Evolutionary conservation across 2,329 filamentous ascomycete species (phyloP), one percentile per base, ranked within the genome.

Genomic region (Cladosporium cucumerinum): DNA sequence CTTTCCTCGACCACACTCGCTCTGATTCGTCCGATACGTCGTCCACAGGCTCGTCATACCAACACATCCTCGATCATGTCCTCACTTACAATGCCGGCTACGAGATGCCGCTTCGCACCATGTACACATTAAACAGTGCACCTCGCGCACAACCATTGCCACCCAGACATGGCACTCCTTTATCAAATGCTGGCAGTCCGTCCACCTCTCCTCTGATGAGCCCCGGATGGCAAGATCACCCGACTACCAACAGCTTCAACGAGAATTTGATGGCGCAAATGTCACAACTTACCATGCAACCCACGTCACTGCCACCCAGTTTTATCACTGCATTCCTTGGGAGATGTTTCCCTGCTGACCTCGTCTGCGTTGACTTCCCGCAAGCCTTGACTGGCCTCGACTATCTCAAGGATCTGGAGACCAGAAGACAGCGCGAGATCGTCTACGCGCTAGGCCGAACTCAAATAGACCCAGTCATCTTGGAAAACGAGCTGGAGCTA

Each of bases 111-210:
- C 80, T 89, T 30, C 84, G 87, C 65, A 88, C 86, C 67, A 89
- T 89, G 85, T 89, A 89, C 78, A 83, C 84, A 28, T 80, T 89
- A 74, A 89, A 89, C 72, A 86, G 84, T 67, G 82, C 84, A 21
- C 82, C 85, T 21, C 82, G 80, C 59, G 76, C 78, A n/a, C 76
- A 78, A 43, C 74, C 76, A 49, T 69, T 77, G 14, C 75, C 73
- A 69, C 28, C 63, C 32, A 65, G 66, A n/a, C 55, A 64, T n/a
- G 65, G 61, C 46, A 69, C 76, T 5, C 73, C 77, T 10, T 75
- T 74, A 4, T 75, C 75, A 36, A 74, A 69, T 64, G 69, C 69
- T n/a, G 72, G 68, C 66, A 77, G 68, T 54, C 76, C 72, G 69
- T 79, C 70, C 73, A 77, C 67, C 73, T 79, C 67, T 61, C 72